Evolutionary conservation across 768 basidiomycete genomes (phyloP).

Genomic region (Floccularia luteovirens): DNA sequence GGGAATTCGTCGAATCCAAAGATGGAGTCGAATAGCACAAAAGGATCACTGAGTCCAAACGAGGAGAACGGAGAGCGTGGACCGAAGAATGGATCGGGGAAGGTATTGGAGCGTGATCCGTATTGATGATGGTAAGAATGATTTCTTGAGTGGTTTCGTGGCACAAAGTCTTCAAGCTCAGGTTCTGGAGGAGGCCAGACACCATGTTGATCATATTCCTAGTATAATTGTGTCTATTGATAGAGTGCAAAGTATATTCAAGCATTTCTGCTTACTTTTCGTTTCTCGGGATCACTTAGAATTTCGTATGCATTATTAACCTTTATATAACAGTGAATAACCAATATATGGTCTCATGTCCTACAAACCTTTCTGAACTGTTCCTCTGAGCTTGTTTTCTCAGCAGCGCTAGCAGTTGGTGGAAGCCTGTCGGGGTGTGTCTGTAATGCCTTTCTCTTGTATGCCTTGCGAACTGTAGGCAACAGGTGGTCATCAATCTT

Average conservation of each 20-base stretch:
- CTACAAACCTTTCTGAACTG: conserved; percentile 29
- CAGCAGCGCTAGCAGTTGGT: conserved; percentile 41
- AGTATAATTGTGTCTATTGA: conserved; percentile 2
- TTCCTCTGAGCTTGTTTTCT: conserved; percentile 59
- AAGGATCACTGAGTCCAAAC: conserved; percentile 66
- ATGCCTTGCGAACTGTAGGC: conserved; percentile 65
- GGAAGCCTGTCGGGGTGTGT: conserved; percentile 74
- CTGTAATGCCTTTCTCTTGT: conserved; percentile 60
- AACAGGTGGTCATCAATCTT: background rate
- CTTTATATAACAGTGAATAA: conserved; percentile 21
- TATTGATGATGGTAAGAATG: conserved; percentile 13
- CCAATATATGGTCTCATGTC: background rate
- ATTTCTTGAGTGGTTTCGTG: conserved; percentile 13
- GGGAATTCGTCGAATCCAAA: conserved; percentile 43
- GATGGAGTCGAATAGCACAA: conserved; percentile 64
- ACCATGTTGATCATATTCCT: conserved; percentile 67
- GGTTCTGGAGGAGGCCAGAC: conserved; percentile 63
- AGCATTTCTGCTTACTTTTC: conserved; percentile 45
- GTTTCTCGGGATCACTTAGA: conserved; percentile 51
- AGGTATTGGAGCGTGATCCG: conserved; percentile 21
- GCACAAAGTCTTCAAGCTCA: conserved; percentile 16
- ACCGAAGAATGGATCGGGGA: conserved; percentile 34
- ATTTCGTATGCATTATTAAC: conserved; percentile 79
- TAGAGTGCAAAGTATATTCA: background rate
- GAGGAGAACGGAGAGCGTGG: conserved; percentile 18